Evolutionary conservation across 2,329 filamentous ascomycete genomes (phyloP).

Genomic region (Colletotrichum sp.): DNA sequence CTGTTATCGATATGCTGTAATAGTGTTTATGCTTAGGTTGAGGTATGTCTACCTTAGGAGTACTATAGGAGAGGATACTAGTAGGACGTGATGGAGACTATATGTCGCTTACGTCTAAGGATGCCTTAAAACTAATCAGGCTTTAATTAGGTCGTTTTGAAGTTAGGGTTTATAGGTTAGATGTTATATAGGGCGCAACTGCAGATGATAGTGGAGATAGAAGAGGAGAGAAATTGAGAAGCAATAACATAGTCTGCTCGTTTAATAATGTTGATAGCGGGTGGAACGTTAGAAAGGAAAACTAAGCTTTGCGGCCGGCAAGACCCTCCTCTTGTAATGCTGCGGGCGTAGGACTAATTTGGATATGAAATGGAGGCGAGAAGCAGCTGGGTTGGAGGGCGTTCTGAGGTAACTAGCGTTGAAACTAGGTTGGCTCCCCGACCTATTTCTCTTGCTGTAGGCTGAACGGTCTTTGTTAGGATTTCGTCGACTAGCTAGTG

Average conservation of each 20-base stretch:
- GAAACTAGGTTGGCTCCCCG: constrained; percentile 16
- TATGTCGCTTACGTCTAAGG: constrained; percentile 31
- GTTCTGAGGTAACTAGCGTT: constrained; percentile 7
- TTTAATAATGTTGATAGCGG: not conserved
- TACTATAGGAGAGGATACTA: constrained; percentile 50
- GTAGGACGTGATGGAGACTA: constrained; percentile 53
- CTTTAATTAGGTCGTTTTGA: constrained; percentile 35
- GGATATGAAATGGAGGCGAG: constrained; percentile 4
- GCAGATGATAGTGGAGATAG: not conserved
- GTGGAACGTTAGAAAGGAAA: not conserved
- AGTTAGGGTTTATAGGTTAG: constrained; percentile 26
- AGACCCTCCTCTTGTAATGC: not conserved
- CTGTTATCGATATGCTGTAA: constrained; percentile 31
- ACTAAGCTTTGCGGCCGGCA: not conserved
- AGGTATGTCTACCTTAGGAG: constrained; percentile 45
- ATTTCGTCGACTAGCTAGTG: not conserved
- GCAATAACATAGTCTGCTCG: too few species aligned
- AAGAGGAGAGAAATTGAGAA: not conserved
- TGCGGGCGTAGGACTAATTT: not conserved
- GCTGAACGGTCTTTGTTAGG: not conserved
- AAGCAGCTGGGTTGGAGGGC: constrained; percentile 6
- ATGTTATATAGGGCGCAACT: not conserved
- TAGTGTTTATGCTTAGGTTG: constrained; percentile 38
- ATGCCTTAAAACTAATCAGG: constrained; percentile 30
- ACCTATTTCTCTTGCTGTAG: constrained; percentile 7